Evolutionary conservation across 2,329 filamentous ascomycete genomes (phyloP).

Genomic region (Exophiala calicioides): DNA sequence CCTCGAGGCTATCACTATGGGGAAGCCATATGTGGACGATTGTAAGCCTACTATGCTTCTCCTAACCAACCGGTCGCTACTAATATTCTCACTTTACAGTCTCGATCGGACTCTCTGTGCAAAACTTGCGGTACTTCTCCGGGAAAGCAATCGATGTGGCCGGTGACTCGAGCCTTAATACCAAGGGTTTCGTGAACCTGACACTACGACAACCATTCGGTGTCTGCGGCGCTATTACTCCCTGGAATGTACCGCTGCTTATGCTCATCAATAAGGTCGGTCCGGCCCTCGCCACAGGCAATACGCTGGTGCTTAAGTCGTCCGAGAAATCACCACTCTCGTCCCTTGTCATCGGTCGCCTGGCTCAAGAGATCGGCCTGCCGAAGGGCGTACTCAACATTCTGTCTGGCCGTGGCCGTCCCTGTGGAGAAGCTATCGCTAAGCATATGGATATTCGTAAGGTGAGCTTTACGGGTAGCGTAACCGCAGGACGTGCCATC

Average conservation of each 20-base stretch:
- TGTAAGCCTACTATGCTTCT: too few relatives aligned
- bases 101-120: too few relatives aligned
- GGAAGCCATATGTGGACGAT: conserved; percentile 34
- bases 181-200: conserved; percentile 26
- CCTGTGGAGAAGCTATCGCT: conserved; percentile 60
- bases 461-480: conserved; percentile 39
- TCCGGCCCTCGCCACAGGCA: conserved; percentile 60
- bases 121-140: too few relatives aligned
- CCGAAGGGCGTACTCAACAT: conserved; percentile 61
- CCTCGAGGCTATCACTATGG: conserved; percentile 41
- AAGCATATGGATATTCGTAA: conserved; percentile 38
- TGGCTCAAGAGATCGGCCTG: conserved; percentile 60
- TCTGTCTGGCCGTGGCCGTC: conserved; percentile 58
- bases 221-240: conserved; percentile 46
- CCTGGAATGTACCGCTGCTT: conserved; percentile 56
- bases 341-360: conserved; percentile 60
- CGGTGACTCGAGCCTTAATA: conserved; percentile 25
- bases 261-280: conserved; percentile 51
- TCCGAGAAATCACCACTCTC: conserved; percentile 43
- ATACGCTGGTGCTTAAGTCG: conserved; percentile 58
- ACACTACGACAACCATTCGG: conserved; percentile 40
- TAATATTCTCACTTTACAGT: too few relatives aligned
- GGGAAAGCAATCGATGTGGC: conserved; percentile 31
- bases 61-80: too few relatives aligned
- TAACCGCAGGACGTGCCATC: conserved; percentile 35